A percentile compares a stretch with the other conserved stretches of the same genome.
phyloP scores from a whole-genome alignment of 208 protist genomes.

The Hexamita inflata region DNA sequence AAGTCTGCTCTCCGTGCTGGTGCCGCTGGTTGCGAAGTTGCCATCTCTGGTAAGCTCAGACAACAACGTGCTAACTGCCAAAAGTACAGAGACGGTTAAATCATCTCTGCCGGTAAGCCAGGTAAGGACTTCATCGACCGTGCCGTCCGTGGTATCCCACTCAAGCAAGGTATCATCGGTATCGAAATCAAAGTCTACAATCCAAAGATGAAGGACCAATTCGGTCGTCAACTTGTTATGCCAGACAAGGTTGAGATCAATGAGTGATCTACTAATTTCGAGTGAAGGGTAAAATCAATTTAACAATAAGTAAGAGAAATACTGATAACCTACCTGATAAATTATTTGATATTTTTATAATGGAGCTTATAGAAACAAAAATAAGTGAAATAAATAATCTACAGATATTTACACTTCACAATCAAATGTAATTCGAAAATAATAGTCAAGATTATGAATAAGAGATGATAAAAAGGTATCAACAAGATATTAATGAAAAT shows the following conservation, averaged over 20 bases:
- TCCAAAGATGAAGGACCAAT: neutral
- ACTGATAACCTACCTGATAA: no score
- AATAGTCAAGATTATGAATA: no score
- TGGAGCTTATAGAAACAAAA: no score
- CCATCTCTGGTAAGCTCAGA: constrained; percentile 94
- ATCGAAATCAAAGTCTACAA: constrained; percentile 4
- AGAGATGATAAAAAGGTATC: no score
- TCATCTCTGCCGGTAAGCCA: constrained; percentile 83
- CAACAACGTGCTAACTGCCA: constrained; percentile 92
- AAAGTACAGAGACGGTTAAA: constrained; percentile 98
- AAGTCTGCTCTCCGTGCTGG: constrained; percentile 90
- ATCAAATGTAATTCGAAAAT: no score
- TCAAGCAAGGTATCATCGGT: constrained; percentile 17
- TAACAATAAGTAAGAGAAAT: no score
- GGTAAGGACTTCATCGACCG: constrained; percentile 72
- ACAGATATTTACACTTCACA: no score
- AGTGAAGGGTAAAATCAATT: no score
- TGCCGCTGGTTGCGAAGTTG: constrained; percentile 92
- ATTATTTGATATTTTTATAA: no score
- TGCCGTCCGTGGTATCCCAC: neutral
- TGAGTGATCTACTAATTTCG: no score
- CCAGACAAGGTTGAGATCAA: constrained; percentile 17
- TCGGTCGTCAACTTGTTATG: neutral
- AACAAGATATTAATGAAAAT: no score
- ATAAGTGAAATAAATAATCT: no score